Evolutionary conservation across 2,329 filamentous ascomycete species (phyloP), one percentile per base, ranked within the genome.

Genomic region (Fusarium bulbicola): DNA sequence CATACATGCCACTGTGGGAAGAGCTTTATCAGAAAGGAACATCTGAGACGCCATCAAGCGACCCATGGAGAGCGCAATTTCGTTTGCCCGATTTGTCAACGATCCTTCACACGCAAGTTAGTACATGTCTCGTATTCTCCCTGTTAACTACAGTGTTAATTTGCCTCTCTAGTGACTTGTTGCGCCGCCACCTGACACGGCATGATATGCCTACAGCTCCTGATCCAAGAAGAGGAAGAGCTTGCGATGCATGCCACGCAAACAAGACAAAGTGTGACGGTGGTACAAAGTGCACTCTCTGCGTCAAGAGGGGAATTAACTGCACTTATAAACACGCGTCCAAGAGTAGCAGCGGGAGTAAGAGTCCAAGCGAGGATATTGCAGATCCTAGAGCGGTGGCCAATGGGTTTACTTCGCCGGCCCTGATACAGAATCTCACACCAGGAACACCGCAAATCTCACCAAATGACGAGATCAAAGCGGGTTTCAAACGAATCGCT

Each of bases 211-310:
- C 78, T 4, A 68, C 77, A 4, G 69, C 73, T 5, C 78, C 80
- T 11, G 79, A 81, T 34, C 75, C 78, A 10, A 79, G 84, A 50
- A 80, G 80, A 30, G 82, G 81, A 34, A 78, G 80, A 13, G 84
- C 85, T 15, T 86, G 85, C 54, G 79, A 84, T 68, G 78, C 81
- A 12, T 86, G 84, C 34, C 84, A 84, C 53, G 76, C 80, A n/a
- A 84, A 82, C 66, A 86, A 86, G 75, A 84, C 82, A 5, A 85
- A 84, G 66, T 86, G 84, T 56, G 81, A 84, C 63, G 84, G 84
- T 4, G 81, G 82, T 18, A 62, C 74, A 4, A 79, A 78, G 30
- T 86, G 84, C 49, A 79, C 80, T 2, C 80, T 82, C 5, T 86
- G 84, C 50, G 68, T 72, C 9, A 85, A 84, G 69, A 79, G 81